phyloP scores from a whole-genome alignment of 805 yeast genomes.

The Gaillardinia entomophila region DNA sequence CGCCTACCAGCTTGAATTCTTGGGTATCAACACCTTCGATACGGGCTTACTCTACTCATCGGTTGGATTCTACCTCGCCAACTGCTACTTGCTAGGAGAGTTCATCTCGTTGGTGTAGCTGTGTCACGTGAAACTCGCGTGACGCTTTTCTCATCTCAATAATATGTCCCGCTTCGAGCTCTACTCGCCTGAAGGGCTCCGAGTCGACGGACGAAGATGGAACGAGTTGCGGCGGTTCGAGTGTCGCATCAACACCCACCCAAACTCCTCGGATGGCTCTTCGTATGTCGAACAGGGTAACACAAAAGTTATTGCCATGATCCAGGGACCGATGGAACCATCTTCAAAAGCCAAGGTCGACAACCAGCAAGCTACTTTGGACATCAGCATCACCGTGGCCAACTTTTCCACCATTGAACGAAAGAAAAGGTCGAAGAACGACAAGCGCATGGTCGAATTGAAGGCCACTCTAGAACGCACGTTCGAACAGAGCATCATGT shows the following conservation, averaged over 20 bases:
- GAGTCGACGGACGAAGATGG: conserved; percentile 93
- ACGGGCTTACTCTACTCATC: conserved; percentile 55
- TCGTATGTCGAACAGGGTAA: conserved; percentile 90
- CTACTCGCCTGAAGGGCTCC: conserved; percentile 91
- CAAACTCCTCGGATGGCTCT: conserved; percentile 85
- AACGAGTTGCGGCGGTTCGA: conserved; percentile 82
- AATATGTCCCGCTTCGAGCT: conserved; percentile 67
- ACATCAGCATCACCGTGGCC: conserved; percentile 64
- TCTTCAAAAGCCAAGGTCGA: conserved; percentile 45
- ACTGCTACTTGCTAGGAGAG: conserved; percentile 54
- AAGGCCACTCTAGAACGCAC: conserved; percentile 63
- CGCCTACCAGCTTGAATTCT: conserved; percentile 77
- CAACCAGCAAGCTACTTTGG: conserved; percentile 49
- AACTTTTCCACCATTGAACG: conserved; percentile 78
- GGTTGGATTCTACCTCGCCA: conserved; percentile 52
- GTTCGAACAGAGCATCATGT: conserved; percentile 66
- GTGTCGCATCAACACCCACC: conserved; percentile 82
- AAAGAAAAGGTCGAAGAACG: conserved; percentile 62
- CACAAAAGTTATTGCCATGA: conserved; percentile 78
- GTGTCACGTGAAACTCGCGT: no score
- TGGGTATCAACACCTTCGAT: conserved; percentile 61
- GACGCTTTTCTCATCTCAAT: no score
- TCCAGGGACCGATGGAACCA: conserved; percentile 90
- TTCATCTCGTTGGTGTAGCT: conserved; percentile 29
- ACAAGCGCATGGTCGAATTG: conserved; percentile 64